Base-by-base conservation (phyloP, 495 filamentous ascomycete genomes). In the Hyaloscypha finlandica region DNA sequence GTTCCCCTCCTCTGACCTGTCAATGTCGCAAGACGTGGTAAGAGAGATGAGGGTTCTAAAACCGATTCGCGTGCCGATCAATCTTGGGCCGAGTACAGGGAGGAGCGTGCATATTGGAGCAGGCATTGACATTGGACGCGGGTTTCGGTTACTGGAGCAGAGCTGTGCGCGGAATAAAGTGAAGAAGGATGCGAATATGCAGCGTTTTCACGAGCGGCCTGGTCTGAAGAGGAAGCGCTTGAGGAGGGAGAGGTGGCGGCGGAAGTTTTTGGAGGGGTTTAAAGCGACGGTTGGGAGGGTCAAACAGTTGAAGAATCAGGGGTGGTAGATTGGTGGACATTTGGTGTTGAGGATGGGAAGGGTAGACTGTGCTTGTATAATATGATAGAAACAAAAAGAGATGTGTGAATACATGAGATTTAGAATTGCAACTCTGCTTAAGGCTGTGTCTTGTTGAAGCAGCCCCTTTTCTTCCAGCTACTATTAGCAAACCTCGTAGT, bases 151-250 rank as follows among this genome's bases (percentile, higher is more conserved):
- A 54, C 70, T 94, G 59, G 78, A 82, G 12, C 68, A 76, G 16
- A 68, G 82, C 52, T 75, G 81, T 59, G 56, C 70, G 52, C 74
- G 76, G 64, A 93, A 93, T 73, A 78, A 68, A 16, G 76, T 94
- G 22, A 76, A 69, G 69, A 9, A 25, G 4, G 85, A 90, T 73
- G 72, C 77, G 52, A 56, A 64, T 4, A 62, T 45, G 66, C 89
- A 93, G 77, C 75, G 81, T 65, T 90, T 85, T 66, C 87, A 94
- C 74, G 92, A 94, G 80, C 77, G 90, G 57, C 82, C 84, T 3
- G 90, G 89, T 4, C 73, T 91, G 75, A 92, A 92, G 83, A 81
- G 88, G 75, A 94, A 93, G 84, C 82, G 91, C 71, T 73, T 90
- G 67, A 78, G 78, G 77, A 85, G 83, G 48, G 79, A 89, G 79